Evolutionary conservation across 257 asterid genomes (phyloP), one percentile per base, ranked within the genome.

Genomic region (Ilex aquifolium): DNA sequence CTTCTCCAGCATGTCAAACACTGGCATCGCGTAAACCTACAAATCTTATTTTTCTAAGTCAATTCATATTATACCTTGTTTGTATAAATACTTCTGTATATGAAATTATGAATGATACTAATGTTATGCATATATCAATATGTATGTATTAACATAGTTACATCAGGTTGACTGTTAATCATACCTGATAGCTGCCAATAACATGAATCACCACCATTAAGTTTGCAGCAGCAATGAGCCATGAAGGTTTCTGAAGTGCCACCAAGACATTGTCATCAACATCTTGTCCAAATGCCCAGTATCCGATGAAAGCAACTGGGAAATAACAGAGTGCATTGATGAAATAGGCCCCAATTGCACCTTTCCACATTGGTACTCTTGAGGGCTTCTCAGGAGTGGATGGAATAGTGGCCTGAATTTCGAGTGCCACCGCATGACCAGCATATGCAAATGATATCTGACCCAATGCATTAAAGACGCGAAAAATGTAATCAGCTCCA

Each of bases 141-240:
- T 36, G 42, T 8, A 36, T 36, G 42, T 21, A 36, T 36, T 36
- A 4, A 4, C 8, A 8, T 36, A 36, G 42, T 4, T 36, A 36
- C 7, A 36, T 36, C 27, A 21, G 27, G 27, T 21, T 21, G 27
- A 21, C 27, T 21, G 27, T 21, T 36, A 4, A 36, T 36, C 42
- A n/a, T 67, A 88, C 97, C 96, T 90, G 96, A 75, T 90, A 90
- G 77, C 97, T 90, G 57, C 97, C 96, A 6, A 90, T 77, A 32
- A 90, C 97, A 72, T 90, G 97, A 56, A 90, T 61, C 1, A 88
- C 97, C 13, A 90, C 96, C 95, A 88, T 87, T 64, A 90, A 48
- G 58, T 90, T 90, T 53, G 97, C 95, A 21, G 89, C 80, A 10
- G 97, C 97, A 63, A 90, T 88, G 29, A 90, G 95, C 97, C 97